These are phyloP conservation scores for Alternaria atra DNA, from an alignment of 2,329 filamentous ascomycete species.

Conservation along the genomic window DNA sequence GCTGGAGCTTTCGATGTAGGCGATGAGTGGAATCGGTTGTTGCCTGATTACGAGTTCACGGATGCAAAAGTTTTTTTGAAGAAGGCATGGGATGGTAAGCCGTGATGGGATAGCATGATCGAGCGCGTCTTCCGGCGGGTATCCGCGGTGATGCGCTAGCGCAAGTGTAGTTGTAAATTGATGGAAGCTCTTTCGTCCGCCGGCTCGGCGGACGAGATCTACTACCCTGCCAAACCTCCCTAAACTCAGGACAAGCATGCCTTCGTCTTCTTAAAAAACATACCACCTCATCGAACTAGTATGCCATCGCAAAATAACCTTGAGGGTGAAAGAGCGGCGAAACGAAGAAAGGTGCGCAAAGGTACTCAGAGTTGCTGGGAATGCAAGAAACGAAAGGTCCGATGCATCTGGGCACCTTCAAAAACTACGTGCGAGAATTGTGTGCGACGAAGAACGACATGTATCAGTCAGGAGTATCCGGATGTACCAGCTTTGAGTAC, in stretches of 20 bases:
- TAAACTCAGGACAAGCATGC: background rate
- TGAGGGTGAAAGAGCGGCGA: constrained; percentile 1
- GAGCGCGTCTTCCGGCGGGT: background rate
- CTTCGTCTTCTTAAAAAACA: too few species aligned
- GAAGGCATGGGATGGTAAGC: constrained; percentile 50
- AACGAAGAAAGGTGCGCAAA: constrained; percentile 47
- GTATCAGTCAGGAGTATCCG: too few species aligned
- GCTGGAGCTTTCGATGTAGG: constrained; percentile 54
- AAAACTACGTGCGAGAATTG: constrained; percentile 18
- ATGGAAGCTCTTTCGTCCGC: too few species aligned
- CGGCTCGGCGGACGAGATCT: too few species aligned
- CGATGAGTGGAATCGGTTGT: constrained; percentile 55
- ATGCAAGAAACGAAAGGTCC: constrained; percentile 44
- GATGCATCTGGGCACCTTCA: constrained; percentile 33
- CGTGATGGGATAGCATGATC: background rate
- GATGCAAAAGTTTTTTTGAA: constrained; percentile 50
- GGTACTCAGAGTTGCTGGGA: constrained; percentile 53
- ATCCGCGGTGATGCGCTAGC: background rate
- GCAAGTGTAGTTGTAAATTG: too few species aligned
- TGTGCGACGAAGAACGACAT: too few species aligned
- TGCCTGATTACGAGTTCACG: constrained; percentile 56
- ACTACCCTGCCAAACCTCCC: too few species aligned
- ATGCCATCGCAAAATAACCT: too few species aligned
- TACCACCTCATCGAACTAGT: too few species aligned
- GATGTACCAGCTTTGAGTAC: too few species aligned